Base-by-base conservation (phyloP, 768 basidiomycete species). In the Leucocoprinus sp. region DNA sequence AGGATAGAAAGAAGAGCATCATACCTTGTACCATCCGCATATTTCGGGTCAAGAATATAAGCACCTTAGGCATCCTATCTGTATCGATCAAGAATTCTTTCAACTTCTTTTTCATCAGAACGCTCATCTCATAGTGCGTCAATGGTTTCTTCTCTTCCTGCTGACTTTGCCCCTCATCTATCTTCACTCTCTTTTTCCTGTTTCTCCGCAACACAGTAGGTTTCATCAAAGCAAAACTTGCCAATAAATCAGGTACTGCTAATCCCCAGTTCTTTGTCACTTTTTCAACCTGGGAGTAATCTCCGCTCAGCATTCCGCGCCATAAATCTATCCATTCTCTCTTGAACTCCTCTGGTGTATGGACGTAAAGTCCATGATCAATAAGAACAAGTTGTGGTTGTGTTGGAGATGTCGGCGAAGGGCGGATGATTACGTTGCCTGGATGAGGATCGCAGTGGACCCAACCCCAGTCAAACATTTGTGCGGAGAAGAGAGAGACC, bases 401-500 rank as follows among this genome's bases (percentile, higher is more conserved):
- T 6, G 52, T 54, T 0, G 70, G 72, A 15, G 65, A 54, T 12
- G 57, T 56, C 15, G 80, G 79, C 19, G 78, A 63, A 1, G 76
- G 77, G 6, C 74, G 86, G 54, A 83, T 76, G 62, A 78, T 77
- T 49, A 93, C 74, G 61, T 95, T 90, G 8, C 86, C 84, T 2
- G 82, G 82, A 52, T 86, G 78, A 0, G 78, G 78, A 46, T 81
- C 78, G 57, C 90, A 90, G 60, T 89, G 82, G 3, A 92, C 83
- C 73, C 82, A 92, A 8, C 92, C 91, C 86, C 86, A 96, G 48
- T 75, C 75, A 60, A 96, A 97, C 63, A 93, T 93, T 68, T 80
- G 90, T 2, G 85, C 88, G 23, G 83, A 83, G 67, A 93, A 93
- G 2, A 91, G 69, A 50, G 89, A 83, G 28, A 92, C 80, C 74